These are phyloP conservation scores for Aureoboletus auriporus DNA, from an alignment of 768 basidiomycete species.

Conservation along the genomic window DNA sequence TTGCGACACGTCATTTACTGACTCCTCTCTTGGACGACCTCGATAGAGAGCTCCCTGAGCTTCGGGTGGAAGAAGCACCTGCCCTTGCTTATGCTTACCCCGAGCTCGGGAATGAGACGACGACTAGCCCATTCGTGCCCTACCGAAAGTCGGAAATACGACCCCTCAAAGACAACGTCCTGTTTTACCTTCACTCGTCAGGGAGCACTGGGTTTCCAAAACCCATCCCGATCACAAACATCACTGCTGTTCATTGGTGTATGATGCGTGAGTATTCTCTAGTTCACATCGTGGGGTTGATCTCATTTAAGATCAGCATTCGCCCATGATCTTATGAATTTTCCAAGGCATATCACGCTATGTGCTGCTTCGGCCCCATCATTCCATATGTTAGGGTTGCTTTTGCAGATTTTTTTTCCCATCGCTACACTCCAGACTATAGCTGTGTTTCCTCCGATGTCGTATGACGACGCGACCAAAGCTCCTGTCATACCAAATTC, in stretches of 20 bases:
- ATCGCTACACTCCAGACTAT: constrained; percentile 10
- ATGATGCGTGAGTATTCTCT: constrained; percentile 27
- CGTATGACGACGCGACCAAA: constrained; percentile 7
- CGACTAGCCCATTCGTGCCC: constrained; percentile 2
- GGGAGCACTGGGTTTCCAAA: constrained; percentile 48
- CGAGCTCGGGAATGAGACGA: neutral
- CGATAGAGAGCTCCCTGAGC: constrained; percentile 12
- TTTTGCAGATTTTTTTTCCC: constrained; percentile 15
- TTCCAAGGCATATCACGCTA: constrained; percentile 4
- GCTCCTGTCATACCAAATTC: constrained; percentile 19
- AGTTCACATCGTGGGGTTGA: neutral
- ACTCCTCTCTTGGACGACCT: constrained; percentile 29
- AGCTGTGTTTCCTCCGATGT: constrained; percentile 19
- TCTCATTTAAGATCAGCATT: neutral
- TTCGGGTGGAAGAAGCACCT: constrained; percentile 17
- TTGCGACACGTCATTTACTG: constrained; percentile 33
- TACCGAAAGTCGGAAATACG: constrained; percentile 4
- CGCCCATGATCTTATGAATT: neutral
- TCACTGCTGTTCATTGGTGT: constrained; percentile 30
- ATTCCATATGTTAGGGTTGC: constrained; percentile 12
- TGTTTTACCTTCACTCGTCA: constrained; percentile 43
- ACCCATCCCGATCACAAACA: constrained; percentile 34
- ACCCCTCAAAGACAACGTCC: constrained; percentile 15
- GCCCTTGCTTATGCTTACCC: constrained; percentile 12
- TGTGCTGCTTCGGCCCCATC: constrained; percentile 16